Evolutionary conservation across 2,329 filamentous ascomycete genomes (phyloP).

Genomic region (Aureobasidium melanogenum): DNA sequence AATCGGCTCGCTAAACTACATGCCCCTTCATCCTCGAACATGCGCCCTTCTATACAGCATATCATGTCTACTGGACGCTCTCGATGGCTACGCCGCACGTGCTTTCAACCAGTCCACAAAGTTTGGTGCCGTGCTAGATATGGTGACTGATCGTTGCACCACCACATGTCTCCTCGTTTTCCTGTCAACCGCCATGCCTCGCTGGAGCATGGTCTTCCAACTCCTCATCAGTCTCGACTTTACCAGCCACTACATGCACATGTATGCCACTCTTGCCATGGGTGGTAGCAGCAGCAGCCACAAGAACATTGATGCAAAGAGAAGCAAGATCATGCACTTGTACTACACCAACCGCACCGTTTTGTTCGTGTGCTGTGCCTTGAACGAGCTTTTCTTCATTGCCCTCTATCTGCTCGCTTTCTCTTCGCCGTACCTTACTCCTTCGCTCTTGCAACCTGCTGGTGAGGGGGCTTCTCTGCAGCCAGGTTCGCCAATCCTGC

Average conservation of each 20-base stretch:
- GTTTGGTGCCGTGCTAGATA: constrained; percentile 94
- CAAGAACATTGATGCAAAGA: constrained; percentile 83
- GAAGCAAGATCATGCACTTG: constrained; percentile 82
- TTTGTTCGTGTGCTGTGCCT: constrained; percentile 77
- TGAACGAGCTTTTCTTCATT: constrained; percentile 98
- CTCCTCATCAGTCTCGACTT: constrained; percentile 85
- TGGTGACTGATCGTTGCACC: constrained; percentile 97
- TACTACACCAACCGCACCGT: constrained; percentile 98
- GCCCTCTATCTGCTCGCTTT: constrained; percentile 96
- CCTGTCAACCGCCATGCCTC: constrained; percentile 84
- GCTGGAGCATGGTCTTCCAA: constrained; percentile 92
- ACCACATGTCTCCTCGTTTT: constrained; percentile 93
- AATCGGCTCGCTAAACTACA: constrained; percentile 92
- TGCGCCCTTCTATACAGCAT: constrained; percentile 87
- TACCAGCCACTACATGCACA: constrained; percentile 97
- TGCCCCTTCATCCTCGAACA: constrained; percentile 95
- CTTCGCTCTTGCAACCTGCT: constrained; percentile 58
- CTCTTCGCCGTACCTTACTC: constrained; percentile 80
- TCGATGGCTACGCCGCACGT: constrained; percentile 89
- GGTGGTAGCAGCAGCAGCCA: constrained; percentile 72
- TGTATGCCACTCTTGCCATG: constrained; percentile 91
- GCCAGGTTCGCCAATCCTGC: constrained; percentile 57
- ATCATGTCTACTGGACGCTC: constrained; percentile 88
- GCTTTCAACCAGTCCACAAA: constrained; percentile 83
- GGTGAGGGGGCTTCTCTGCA: constrained; percentile 41